phyloP scores from a whole-genome alignment of 169 alveolate genomes.

The Plasmodium inui region DNA sequence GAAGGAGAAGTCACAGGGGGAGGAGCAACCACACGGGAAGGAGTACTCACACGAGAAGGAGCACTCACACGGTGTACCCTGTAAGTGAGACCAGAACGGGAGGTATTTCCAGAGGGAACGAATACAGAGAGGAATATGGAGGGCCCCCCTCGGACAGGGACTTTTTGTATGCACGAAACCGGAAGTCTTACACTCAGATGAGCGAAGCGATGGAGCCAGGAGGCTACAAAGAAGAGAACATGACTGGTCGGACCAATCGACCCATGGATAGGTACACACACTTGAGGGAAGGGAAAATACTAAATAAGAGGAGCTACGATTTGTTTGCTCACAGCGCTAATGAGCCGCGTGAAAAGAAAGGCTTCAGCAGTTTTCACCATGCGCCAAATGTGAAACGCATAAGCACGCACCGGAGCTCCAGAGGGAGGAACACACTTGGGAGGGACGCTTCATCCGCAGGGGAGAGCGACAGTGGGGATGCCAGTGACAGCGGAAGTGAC shows the following conservation, averaged over 20 bases:
- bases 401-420: not conserved
- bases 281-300: slow-evolving; percentile 2
- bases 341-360: not conserved
- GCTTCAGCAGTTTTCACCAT: not conserved
- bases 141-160: not conserved
- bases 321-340: not conserved
- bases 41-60: not conserved
- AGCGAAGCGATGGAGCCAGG: not conserved
- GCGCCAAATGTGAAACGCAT: not conserved
- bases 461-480: not conserved
- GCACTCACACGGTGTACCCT: not conserved
- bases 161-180: not conserved
- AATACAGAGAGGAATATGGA: not conserved
- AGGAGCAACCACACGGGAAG: not conserved
- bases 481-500: not conserved
- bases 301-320: slow-evolving; percentile 22
- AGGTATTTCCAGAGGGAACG: not conserved
- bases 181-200: not conserved
- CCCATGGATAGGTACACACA: not conserved
- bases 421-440: not conserved
- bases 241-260: not conserved
- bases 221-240: not conserved
- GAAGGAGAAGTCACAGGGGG: not conserved
- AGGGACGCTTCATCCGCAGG: not conserved
- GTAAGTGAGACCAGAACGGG: not conserved